Evolutionary conservation across 2,329 filamentous ascomycete genomes (phyloP), one percentile per base, ranked within the genome.

Genomic region (Microcyclospora tardicrescens): DNA sequence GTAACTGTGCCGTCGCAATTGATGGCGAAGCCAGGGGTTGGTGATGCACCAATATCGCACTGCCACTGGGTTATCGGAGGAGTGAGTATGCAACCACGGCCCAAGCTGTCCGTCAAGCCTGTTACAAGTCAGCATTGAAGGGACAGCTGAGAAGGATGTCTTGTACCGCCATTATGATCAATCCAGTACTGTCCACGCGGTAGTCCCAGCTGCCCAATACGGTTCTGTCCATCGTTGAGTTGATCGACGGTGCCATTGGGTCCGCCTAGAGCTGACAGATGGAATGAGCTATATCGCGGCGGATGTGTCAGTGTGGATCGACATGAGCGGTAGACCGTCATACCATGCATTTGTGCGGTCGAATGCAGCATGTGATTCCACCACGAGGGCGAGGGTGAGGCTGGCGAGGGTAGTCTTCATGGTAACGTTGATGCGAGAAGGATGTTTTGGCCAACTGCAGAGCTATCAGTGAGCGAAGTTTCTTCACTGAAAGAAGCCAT

Each of bases 1-100:
- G 62, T 62, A 14, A 82, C 52, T 6, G 56, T 50, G 28, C 76
- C 75, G 42, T 71, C 59, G 16, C 67, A 68, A 34, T 58, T 63
- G 41, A 80, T 64, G 6, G 63, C 61, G 58, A 80, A 81, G 16
- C 75, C 76, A 19, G 63, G 51, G 19, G 63, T 66, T 6, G 72
- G 67, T 11, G 50, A 45, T 14, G 69, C 69, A 33, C 71, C 69
- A 16, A 50, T 46, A 46, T 81, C 77, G 49, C 78, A 80, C 53
- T 79, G 75, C 41, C 75, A 71, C 35, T 77, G 71, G 19, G 65
- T 67, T 1, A 73, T 75, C 0, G 71, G 67, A 31, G 68, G 65
- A 45, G 77, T 80, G 51, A 79, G 62, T 57, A 78, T 76, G 53
- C 78, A 81, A 14, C 77, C 75, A 41, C 72, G 66, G 36, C 70